phyloP scores from a whole-genome alignment of 1,284 basidiomycete species.

The Melampsora allii-populina region DNA sequence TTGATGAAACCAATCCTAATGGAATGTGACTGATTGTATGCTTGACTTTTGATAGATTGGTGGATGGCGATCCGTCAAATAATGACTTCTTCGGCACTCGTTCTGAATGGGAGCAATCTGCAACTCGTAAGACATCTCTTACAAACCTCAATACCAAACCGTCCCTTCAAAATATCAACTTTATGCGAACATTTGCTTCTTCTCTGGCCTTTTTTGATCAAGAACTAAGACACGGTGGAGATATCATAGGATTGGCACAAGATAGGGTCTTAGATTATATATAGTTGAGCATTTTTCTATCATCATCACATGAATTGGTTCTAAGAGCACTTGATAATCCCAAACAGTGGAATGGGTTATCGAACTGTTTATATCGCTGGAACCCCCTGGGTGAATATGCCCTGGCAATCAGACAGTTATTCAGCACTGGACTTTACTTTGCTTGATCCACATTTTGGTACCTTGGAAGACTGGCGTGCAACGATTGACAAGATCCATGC shows the following conservation, averaged over 20 bases:
- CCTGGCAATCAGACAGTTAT: constrained; percentile 94
- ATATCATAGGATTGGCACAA: constrained; percentile 68
- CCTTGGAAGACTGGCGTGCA: constrained; percentile 68
- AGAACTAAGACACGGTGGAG: constrained; percentile 79
- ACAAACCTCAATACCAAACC: not conserved
- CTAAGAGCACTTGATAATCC: not conserved
- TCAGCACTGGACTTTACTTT: constrained; percentile 84
- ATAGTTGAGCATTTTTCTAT: constrained; percentile 52
- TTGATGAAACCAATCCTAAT: not conserved
- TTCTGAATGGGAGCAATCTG: constrained; percentile 71
- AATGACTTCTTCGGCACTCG: constrained; percentile 78
- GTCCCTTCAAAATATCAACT: too few relatives aligned
- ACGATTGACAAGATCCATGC: constrained; percentile 72
- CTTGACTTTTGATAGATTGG: constrained; percentile 8
- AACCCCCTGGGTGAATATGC: constrained; percentile 82
- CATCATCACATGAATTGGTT: not conserved
- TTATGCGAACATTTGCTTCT: not conserved
- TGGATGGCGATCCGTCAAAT: constrained; percentile 75
- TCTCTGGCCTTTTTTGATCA: constrained; percentile 50
- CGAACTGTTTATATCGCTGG: constrained; percentile 80
- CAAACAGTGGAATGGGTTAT: constrained; percentile 67
- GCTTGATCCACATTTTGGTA: constrained; percentile 85
- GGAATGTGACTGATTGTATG: not conserved
- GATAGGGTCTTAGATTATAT: constrained; percentile 72
- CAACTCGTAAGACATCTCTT: constrained; percentile 28